A percentile compares a stretch with the other conserved stretches of the same genome.
Conservation (phyloP, 305 asterid genomes). For the Solanum aculeatissimum region DNA sequence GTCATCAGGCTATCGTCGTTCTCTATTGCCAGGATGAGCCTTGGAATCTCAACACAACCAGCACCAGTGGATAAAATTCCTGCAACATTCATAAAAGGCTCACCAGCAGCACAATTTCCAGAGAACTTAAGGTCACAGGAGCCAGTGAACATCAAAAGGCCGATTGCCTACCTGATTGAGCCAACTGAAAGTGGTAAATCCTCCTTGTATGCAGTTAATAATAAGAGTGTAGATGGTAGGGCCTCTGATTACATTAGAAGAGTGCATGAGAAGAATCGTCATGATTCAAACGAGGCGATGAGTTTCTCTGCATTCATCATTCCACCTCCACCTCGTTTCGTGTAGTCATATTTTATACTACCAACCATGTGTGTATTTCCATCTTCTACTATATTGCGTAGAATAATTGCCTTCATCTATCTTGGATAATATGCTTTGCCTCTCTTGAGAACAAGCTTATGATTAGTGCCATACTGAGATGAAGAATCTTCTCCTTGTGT, state of each 20-base stretch:
- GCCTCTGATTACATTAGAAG: slow-evolving; percentile 10
- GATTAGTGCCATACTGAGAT: not conserved
- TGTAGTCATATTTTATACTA: not conserved
- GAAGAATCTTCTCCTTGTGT: not conserved
- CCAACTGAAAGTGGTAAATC: not conserved
- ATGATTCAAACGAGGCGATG: not conserved
- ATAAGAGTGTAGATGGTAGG: slow-evolving; percentile 2
- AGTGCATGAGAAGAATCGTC: slow-evolving; percentile 13
- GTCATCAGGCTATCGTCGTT: not conserved
- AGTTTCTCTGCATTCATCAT: not conserved
- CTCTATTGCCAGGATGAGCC: not conserved
- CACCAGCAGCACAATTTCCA: not conserved
- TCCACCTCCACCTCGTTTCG: not conserved
- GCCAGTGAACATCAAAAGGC: not conserved
- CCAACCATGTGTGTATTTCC: not conserved
- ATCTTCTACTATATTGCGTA: not conserved
- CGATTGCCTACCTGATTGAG: not conserved
- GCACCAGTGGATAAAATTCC: not conserved
- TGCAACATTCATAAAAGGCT: not conserved
- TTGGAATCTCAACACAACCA: not conserved
- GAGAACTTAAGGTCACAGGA: slow-evolving; percentile 1
- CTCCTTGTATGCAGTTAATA: not conserved
- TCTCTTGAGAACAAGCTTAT: not conserved
- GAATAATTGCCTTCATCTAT: not conserved
- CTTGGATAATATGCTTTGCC: not conserved